phyloP scores from a whole-genome alignment of 75 land plant genomes.

The Ceratopteris richardii region DNA sequence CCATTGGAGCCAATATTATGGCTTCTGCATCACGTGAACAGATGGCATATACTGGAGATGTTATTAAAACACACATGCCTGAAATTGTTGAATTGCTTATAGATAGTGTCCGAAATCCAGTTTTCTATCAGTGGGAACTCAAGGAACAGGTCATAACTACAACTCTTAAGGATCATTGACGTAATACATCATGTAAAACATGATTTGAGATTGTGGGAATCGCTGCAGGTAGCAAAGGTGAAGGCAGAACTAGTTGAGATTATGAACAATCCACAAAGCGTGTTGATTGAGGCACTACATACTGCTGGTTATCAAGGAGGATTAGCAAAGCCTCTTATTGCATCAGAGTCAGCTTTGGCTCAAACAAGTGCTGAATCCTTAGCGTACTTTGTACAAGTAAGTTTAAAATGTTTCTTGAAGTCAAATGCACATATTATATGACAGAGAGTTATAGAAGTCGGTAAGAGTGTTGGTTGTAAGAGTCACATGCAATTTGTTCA shows the following conservation, averaged over 20 bases:
- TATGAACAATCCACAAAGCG: slow-evolving; percentile 61
- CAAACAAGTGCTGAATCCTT: slow-evolving; percentile 45
- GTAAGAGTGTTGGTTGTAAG: no score
- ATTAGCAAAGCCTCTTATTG: slow-evolving; percentile 66
- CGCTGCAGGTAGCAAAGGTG: slow-evolving; percentile 56
- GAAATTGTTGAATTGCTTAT: slow-evolving; percentile 89
- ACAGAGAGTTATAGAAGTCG: no score
- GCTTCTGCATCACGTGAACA: slow-evolving; percentile 90
- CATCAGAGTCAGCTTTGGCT: slow-evolving; percentile 65
- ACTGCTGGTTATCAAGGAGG: slow-evolving; percentile 79
- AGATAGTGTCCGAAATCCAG: slow-evolving; percentile 80
- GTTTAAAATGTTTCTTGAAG: no score
- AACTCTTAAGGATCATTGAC: no score
- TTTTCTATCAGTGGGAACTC: slow-evolving; percentile 92
- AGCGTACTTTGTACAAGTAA: slow-evolving; percentile 74
- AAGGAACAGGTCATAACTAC: slow-evolving; percentile 80
- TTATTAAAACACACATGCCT: slow-evolving; percentile 75
- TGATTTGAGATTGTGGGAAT: background rate
- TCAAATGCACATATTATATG: no score
- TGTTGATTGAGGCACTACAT: slow-evolving; percentile 84
- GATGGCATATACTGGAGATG: slow-evolving; percentile 82
- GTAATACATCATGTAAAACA: no score
- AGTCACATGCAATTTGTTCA: no score
- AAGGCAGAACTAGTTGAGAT: slow-evolving; percentile 65
- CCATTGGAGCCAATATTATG: slow-evolving; percentile 76